A percentile compares a stretch with the other conserved stretches of the same genome.
Evolutionary conservation across 1,284 basidiomycete genomes (phyloP).

Genomic region (Schizopora paradoxa): DNA sequence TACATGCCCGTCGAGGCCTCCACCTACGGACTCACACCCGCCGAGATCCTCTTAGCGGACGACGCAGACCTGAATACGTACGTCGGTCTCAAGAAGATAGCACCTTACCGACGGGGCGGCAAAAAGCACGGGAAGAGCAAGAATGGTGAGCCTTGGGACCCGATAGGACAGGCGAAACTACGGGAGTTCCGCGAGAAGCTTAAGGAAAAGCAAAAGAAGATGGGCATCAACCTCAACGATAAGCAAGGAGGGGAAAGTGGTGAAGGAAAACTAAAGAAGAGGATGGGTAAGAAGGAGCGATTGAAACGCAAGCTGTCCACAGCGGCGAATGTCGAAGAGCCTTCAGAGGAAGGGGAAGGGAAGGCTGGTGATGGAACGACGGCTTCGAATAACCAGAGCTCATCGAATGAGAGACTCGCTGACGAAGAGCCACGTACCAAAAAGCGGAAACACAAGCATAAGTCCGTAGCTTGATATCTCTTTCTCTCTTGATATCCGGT

Average conservation of each 20-base stretch:
- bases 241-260: constrained; percentile 19
- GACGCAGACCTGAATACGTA: constrained; percentile 92
- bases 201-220: constrained; percentile 21
- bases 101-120: constrained; percentile 70
- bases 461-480: too few species aligned
- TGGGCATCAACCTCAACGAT: constrained; percentile 19
- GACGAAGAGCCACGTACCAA: constrained; percentile 8
- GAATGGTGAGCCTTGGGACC: constrained; percentile 53
- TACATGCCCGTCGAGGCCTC: constrained; percentile 74
- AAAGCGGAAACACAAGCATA: constrained; percentile 16
- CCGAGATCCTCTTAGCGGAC: constrained; percentile 88
- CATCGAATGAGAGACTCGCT: neutral
- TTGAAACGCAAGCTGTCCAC: constrained; percentile 39
- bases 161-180: constrained; percentile 61
- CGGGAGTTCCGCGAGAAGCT: constrained; percentile 69
- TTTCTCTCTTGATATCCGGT: too few species aligned
- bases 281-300: constrained; percentile 75
- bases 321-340: neutral
- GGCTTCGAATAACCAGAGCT: neutral
- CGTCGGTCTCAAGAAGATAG: constrained; percentile 83
- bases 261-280: constrained; percentile 42
- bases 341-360: neutral
- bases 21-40: constrained; percentile 71
- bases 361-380: neutral
- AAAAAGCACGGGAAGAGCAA: too few species aligned